phyloP scores from a whole-genome alignment of 2,329 filamentous ascomycete genomes.

The Thelonectria rubi region DNA sequence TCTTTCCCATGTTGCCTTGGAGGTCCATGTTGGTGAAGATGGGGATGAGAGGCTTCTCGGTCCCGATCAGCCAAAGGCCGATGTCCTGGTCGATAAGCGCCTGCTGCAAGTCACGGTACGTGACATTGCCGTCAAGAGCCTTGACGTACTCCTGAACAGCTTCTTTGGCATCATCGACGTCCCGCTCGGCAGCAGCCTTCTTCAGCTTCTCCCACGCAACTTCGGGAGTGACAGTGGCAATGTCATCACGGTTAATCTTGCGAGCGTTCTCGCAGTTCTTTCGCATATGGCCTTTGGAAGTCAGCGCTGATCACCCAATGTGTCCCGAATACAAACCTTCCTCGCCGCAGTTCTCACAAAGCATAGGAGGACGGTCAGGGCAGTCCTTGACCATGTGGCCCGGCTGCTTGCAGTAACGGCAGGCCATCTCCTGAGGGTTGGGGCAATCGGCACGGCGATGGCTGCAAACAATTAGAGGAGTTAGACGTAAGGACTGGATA shows the following conservation, averaged over 20 bases:
- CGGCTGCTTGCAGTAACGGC: conserved; percentile 58
- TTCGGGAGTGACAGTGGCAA: conserved; percentile 61
- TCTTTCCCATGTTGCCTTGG: conserved; percentile 72
- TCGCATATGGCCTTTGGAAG: conserved; percentile 60
- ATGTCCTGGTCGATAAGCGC: conserved; percentile 65
- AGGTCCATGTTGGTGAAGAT: conserved; percentile 77
- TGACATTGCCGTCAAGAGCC: conserved; percentile 61
- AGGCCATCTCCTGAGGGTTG: conserved; percentile 46
- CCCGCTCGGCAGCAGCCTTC: conserved; percentile 60
- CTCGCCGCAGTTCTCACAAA: conserved; percentile 70
- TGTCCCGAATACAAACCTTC: conserved; percentile 56
- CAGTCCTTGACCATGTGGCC: conserved; percentile 70
- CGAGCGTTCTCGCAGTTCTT: conserved; percentile 67
- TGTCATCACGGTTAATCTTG: conserved; percentile 62
- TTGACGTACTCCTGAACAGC: conserved; percentile 70
- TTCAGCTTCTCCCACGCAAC: conserved; percentile 67
- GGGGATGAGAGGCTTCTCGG: conserved; percentile 63
- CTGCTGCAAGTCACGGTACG: conserved; percentile 68
- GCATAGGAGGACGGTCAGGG: conserved; percentile 62
- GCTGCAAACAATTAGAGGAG: conserved; percentile 32
- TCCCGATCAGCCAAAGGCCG: conserved; percentile 68
- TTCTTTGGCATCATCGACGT: conserved; percentile 71
- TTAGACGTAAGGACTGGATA: neutral
- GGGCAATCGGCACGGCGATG: conserved; percentile 50
- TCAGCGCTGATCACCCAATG: conserved; percentile 21